These are phyloP conservation scores for Amniculicola lignicola DNA, from an alignment of 495 filamentous ascomycete species.

Conservation along the genomic window DNA sequence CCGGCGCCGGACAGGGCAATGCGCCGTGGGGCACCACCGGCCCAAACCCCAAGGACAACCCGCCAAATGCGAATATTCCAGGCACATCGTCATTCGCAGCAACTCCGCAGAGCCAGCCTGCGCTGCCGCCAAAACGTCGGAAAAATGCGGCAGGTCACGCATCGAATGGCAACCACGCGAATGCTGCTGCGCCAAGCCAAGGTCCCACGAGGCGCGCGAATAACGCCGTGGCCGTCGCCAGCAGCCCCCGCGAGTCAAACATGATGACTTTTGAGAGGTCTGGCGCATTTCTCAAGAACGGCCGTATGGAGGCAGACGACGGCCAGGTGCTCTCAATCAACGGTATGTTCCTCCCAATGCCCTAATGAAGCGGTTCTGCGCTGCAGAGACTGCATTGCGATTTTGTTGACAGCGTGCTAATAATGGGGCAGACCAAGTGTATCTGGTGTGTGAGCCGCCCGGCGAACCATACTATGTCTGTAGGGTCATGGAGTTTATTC, in stretches of 20 bases:
- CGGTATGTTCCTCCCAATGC: constrained; percentile 66
- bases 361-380: too few relatives aligned
- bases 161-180: constrained; percentile 32
- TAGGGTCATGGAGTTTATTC: constrained; percentile 96
- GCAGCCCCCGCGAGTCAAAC: constrained; percentile 53
- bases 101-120: constrained; percentile 43
- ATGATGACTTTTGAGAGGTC: constrained; percentile 81
- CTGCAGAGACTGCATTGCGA: too few relatives aligned
- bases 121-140: constrained; percentile 60
- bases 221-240: constrained; percentile 18
- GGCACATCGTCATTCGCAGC: constrained; percentile 63
- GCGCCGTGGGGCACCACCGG: constrained; percentile 26
- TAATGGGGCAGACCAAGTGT: constrained; percentile 97
- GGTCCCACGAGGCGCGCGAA: constrained; percentile 24
- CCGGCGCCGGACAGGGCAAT: constrained; percentile 23
- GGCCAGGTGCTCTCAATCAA: constrained; percentile 79
- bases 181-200: constrained; percentile 28
- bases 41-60: constrained; percentile 24
- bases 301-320: constrained; percentile 83
- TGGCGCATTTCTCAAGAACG: constrained; percentile 66
- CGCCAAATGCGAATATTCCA: constrained; percentile 61
- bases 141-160: constrained; percentile 54
- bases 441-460: constrained; percentile 94
- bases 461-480: constrained; percentile 97
- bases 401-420: too few relatives aligned